Percentiles rank a stretch among this genome's conserved stretches.
phyloP scores from a whole-genome alignment of 768 basidiomycete genomes.

The Rhodotorula graminis region DNA sequence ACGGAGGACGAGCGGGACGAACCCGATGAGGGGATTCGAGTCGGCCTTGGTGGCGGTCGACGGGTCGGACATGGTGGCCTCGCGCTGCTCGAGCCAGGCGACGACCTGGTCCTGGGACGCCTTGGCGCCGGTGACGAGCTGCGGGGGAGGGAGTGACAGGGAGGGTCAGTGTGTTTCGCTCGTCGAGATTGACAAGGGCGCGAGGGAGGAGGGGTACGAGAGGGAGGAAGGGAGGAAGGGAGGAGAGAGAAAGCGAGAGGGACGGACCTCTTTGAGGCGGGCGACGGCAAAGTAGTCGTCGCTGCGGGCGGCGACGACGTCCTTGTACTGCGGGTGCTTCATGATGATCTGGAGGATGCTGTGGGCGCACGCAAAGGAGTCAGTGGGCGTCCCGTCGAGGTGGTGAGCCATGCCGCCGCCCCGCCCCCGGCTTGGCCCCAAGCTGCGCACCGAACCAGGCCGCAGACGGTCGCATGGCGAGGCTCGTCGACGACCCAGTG shows the following conservation, averaged over 20 bases:
- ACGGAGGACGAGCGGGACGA: too few species aligned
- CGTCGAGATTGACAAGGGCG: too few species aligned
- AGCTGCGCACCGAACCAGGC: too few species aligned
- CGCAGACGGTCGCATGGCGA: too few species aligned
- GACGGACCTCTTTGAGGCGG: not conserved
- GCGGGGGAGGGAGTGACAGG: not conserved
- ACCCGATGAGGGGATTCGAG: too few species aligned
- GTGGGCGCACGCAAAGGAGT: not conserved
- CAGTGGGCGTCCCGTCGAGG: too few species aligned
- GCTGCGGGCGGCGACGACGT: not conserved
- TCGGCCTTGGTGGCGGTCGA: too few species aligned
- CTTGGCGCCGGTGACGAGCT: not conserved
- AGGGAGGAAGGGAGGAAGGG: not conserved
- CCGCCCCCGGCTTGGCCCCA: too few species aligned
- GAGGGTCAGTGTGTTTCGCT: too few species aligned
- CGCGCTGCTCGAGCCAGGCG: conserved; percentile 14
- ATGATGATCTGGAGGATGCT: conserved; percentile 3
- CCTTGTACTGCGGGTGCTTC: conserved; percentile 7
- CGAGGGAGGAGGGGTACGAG: too few species aligned
- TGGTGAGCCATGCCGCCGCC: too few species aligned
- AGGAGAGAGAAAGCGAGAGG: not conserved
- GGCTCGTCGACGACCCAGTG: too few species aligned
- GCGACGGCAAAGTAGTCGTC: not conserved
- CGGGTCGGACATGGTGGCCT: not conserved
- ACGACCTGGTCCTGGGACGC: not conserved